phyloP scores from a whole-genome alignment of 345 rosid genomes.

The Citrus mangshanensis region DNA sequence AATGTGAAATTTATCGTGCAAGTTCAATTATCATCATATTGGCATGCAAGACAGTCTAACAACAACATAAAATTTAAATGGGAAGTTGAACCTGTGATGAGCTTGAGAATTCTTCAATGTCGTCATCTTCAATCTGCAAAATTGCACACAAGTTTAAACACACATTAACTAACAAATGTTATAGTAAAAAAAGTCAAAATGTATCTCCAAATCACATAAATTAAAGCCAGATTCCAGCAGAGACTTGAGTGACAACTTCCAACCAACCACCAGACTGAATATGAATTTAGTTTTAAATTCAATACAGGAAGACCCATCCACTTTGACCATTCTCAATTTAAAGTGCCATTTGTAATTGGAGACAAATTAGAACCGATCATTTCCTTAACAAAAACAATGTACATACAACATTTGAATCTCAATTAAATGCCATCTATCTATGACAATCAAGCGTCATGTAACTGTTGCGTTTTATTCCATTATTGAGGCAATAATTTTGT shows the following conservation, averaged over 20 bases:
- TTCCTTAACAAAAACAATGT: background rate
- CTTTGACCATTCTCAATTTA: background rate
- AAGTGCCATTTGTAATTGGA: background rate
- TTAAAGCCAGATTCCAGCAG: background rate
- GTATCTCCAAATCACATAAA: background rate
- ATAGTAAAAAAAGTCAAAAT: background rate
- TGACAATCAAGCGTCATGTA: background rate
- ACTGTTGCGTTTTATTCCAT: background rate
- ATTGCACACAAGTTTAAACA: slow-evolving; percentile 5
- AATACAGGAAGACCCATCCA: background rate
- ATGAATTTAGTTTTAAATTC: background rate
- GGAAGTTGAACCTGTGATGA: slow-evolving; percentile 38
- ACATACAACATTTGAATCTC: background rate
- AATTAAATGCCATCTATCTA: background rate
- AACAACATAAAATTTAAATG: background rate
- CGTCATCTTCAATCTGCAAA: slow-evolving; percentile 47
- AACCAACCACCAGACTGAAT: background rate
- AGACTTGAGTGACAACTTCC: background rate
- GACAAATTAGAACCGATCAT: background rate
- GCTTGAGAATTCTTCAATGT: slow-evolving; percentile 46
- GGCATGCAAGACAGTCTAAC: background rate
- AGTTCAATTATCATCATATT: background rate
- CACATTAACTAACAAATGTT: background rate
- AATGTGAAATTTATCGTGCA: background rate
- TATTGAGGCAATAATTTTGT: no score